Conservation (phyloP, 2,329 filamentous ascomycete genomes). For the Elsinoe arachidis region DNA sequence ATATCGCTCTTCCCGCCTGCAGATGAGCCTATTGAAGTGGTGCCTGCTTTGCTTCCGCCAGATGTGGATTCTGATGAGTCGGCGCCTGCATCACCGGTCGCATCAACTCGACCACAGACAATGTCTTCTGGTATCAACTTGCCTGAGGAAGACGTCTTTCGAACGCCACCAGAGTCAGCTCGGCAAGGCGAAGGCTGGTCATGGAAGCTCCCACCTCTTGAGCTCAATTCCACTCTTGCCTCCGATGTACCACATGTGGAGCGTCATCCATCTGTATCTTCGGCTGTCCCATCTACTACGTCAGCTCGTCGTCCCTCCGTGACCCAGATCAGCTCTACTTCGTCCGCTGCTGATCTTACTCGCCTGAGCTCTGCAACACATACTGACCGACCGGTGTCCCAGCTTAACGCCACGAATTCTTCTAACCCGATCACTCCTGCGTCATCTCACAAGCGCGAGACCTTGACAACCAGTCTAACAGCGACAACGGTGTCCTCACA, state of each 20-base stretch:
- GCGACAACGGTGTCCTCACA: slow-evolving; percentile 12
- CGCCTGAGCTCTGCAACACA: neutral
- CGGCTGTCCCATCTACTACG: slow-evolving; percentile 17
- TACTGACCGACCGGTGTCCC: slow-evolving; percentile 4
- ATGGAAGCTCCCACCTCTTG: slow-evolving; percentile 28
- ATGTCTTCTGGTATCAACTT: neutral
- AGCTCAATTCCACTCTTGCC: slow-evolving; percentile 25
- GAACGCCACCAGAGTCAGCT: slow-evolving; percentile 36
- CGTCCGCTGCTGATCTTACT: neutral
- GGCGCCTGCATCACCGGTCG: neutral
- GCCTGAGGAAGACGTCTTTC: slow-evolving; percentile 32
- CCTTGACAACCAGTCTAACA: slow-evolving; percentile 7
- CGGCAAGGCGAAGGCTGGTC: slow-evolving; percentile 17
- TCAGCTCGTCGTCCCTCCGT: slow-evolving; percentile 14
- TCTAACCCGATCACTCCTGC: slow-evolving; percentile 13
- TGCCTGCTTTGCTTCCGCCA: neutral
- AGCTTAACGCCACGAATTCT: slow-evolving; percentile 4
- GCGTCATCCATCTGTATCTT: slow-evolving; percentile 17
- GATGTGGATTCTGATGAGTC: neutral
- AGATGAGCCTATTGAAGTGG: slow-evolving; percentile 8
- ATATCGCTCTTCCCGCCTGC: slow-evolving; percentile 15
- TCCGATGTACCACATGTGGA: slow-evolving; percentile 27
- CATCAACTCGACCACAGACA: neutral
- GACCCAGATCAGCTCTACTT: slow-evolving; percentile 8
- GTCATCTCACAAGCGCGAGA: slow-evolving; percentile 6